Base-by-base conservation (phyloP, 2,329 filamentous ascomycete genomes). In the Didymellaceae sp. region DNA sequence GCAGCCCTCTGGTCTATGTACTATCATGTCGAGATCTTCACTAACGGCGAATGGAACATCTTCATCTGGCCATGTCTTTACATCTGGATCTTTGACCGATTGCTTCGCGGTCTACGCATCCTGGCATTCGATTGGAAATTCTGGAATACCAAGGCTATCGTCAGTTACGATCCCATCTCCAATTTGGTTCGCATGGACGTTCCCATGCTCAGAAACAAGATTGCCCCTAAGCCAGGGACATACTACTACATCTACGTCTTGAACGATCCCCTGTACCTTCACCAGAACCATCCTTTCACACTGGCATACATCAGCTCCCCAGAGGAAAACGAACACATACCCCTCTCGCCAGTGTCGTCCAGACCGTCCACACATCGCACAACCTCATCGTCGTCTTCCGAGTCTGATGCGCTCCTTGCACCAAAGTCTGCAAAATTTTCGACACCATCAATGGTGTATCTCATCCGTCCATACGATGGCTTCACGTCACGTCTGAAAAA, bases 1-100 rank as follows among this genome's bases (percentile, higher is more conserved):
- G 52, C 82, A 0, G 64, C 82, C 0, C 61, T 85, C 1, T 63
- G 78, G 24, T 77, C 77, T 0, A 79, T 84, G 75, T 79, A 80
- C 28, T 78, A 77, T 45, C 73, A 86, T 57, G 70, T 82, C 49
- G 72, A 82, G n/a, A 80, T 83, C 17, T 83, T 82, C 51, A 63
- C 45, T 0, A 72, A 59, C 5, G 77, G 77, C 16, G 67, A 75
- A 37, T 84, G 77, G 49, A 78, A 82, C 43, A 60, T 65, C 7
- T 76, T 81, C 16, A 77, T 82, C 42, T 84, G 79, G 76, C 68
- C 78, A 0, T 79, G 78, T 2, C 66, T 77, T 3, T 65, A 67
- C 9, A 72, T 84, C 21, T 85, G 82, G 82, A 40, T 73, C 0
- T 58, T 76, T 1, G 82, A 85, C 44, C 75, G 82, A 2, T 39